Evolutionary conservation across 345 rosid species (phyloP).

Genomic region (Lepidium africanum): DNA sequence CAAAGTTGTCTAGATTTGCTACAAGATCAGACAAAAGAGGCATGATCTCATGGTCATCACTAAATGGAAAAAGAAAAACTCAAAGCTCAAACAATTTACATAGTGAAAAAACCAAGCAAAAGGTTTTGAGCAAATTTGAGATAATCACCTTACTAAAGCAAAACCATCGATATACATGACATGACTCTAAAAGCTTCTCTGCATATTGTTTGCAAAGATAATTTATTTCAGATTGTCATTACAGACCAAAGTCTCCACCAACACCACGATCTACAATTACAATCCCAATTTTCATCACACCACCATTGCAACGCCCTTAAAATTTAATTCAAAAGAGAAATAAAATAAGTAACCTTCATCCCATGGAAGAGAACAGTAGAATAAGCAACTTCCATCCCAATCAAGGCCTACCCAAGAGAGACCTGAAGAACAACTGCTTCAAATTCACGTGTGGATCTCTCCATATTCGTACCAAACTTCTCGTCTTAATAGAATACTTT

Average conservation of each 20-base stretch:
- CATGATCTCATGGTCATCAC: not conserved
- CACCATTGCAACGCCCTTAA: not conserved
- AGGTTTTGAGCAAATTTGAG: not conserved
- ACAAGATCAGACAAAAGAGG: slow-evolving; percentile 11
- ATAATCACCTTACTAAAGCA: slow-evolving; percentile 72
- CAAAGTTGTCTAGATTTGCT: slow-evolving; percentile 66
- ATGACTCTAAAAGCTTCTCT: slow-evolving; percentile 70
- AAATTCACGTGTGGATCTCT: too few species aligned
- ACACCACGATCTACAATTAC: slow-evolving; percentile 54
- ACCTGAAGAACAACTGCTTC: too few species aligned
- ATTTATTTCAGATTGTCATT: slow-evolving; percentile 90
- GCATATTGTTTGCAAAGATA: slow-evolving; percentile 68
- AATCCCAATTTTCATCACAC: not conserved
- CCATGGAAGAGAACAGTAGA: slow-evolving; percentile 19
- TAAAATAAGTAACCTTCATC: slow-evolving; percentile 61
- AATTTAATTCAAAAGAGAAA: not conserved
- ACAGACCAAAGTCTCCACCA: slow-evolving; percentile 81
- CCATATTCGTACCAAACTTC: too few species aligned
- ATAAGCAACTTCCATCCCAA: too few species aligned
- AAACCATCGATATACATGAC: slow-evolving; percentile 85
- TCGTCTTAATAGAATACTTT: too few species aligned
- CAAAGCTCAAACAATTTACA: not conserved
- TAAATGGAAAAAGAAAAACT: not conserved
- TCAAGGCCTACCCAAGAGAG: too few species aligned
- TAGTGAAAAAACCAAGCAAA: too few species aligned